These are phyloP conservation scores for Bruguiera hainesii DNA, from an alignment of 441 rosid genomes.

Conservation along the genomic window DNA sequence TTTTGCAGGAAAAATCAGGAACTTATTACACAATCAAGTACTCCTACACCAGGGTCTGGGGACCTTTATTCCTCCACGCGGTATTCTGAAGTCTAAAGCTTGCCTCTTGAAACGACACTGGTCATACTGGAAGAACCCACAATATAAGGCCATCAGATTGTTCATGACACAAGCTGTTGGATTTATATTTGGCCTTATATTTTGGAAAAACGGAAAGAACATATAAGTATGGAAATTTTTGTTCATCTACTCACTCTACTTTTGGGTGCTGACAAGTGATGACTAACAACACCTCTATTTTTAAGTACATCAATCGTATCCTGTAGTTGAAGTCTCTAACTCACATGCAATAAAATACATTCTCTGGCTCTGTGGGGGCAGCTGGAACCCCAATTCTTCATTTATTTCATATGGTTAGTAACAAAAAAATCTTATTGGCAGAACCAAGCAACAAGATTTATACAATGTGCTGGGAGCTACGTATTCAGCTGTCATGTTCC, in stretches of 20 bases:
- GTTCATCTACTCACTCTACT: not conserved
- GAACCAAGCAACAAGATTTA: conserved; percentile 44
- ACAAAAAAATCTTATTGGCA: conserved; percentile 14
- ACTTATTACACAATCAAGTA: conserved; percentile 48
- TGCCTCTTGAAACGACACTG: conserved; percentile 63
- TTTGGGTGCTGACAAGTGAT: not conserved
- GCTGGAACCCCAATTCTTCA: not conserved
- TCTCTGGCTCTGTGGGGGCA: not conserved
- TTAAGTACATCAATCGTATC: too few species aligned
- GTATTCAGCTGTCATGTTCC: conserved; percentile 68
- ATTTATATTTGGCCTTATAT: conserved; percentile 46
- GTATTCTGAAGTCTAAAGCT: conserved; percentile 52
- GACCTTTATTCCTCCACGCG: conserved; percentile 54
- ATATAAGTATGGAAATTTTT: conserved; percentile 29
- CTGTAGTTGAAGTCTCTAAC: too few species aligned
- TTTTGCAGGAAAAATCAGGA: conserved; percentile 48
- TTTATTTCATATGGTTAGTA: not conserved
- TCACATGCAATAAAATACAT: not conserved
- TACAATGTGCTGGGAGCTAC: conserved; percentile 57
- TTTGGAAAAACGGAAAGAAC: conserved; percentile 49
- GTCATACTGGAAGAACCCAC: conserved; percentile 70
- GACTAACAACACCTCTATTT: too few species aligned
- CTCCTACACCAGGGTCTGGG: conserved; percentile 39
- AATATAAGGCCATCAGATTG: conserved; percentile 44
- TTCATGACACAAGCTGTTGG: conserved; percentile 45